Evolutionary conservation across 1,284 basidiomycete genomes (phyloP), one percentile per base, ranked within the genome.

Genomic region (Tilletia horrida): DNA sequence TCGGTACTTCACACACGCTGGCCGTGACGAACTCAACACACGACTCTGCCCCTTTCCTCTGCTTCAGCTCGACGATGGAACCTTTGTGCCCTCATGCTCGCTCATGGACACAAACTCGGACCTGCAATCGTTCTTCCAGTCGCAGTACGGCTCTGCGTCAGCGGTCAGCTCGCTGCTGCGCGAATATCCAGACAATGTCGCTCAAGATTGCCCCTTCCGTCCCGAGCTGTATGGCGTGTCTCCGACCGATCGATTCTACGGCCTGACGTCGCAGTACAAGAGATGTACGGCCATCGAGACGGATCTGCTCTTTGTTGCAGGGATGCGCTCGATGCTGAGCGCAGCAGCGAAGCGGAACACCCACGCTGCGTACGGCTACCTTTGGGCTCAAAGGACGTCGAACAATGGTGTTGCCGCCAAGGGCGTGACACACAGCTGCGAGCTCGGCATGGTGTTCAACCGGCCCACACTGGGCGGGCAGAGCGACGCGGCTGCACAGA

Each of bases 351-450:
- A 59, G 29, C 31, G 18, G 3, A 59, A 59, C 14, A 25, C 8
- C 13, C 29, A 40, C 29, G 18, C 18, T 18, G 55, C 55, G 29
- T 59, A 35, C 31, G 55, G 55, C 2, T 59, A 59, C 55, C 55
- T 59, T 2, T 59, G 55, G 55, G 55, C 55, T 2, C 55, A 59
- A 21, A 11, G 55, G 29, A 59, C 55, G 55, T 3, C 29, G 3
- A n/a, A 3, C 29, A 35, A 21, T 27, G 55, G 31, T 3, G n/a
- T 4, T 0, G 14, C 55, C 6, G 27, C 27, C 29, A 59, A 59
- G 55, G 55, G 55, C 31, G 55, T 59, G 27, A 59, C 55, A 3
- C 55, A 59, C 55, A 59, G 55, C 55, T 31, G 29, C 55, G 55
- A 59, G 29, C 55, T 59, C 11, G 55, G 55, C 29, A 29, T 59